These are phyloP conservation scores for Fusarium napiforme DNA, from an alignment of 2,329 filamentous ascomycete species.

Conservation along the genomic window DNA sequence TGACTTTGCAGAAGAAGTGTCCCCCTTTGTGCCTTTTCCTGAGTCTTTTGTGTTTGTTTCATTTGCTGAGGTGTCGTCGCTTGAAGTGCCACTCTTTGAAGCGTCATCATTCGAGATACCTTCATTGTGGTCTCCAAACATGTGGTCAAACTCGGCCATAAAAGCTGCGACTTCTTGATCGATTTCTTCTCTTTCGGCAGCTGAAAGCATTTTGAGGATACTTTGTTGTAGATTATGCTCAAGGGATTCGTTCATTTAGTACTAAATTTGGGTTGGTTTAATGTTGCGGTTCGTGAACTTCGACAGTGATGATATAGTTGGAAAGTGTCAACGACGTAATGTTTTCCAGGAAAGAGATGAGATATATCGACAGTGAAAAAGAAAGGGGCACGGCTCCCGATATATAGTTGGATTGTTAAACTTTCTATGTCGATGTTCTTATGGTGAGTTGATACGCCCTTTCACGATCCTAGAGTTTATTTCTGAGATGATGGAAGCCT, in stretches of 20 bases:
- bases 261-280: no score
- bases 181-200: background rate
- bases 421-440: background rate
- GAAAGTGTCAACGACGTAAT: background rate
- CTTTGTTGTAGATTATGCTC: no score
- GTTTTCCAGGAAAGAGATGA: background rate
- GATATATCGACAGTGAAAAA: no score
- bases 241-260: no score
- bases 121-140: background rate
- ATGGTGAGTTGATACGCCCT: background rate
- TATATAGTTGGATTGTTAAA: background rate
- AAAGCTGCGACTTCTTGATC: background rate
- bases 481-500: background rate
- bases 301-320: background rate
- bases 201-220: background rate
- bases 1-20: rapidly evolving
- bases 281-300: background rate
- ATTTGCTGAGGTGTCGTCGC: background rate
- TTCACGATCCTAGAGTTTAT: background rate
- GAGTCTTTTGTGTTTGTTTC: background rate
- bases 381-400: background rate
- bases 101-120: background rate
- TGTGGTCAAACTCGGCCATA: background rate
- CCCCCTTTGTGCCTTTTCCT: background rate
- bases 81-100: background rate